Evolutionary conservation across 2,329 filamentous ascomycete genomes (phyloP).

Genomic region (Penicillium aurantiogriseum): DNA sequence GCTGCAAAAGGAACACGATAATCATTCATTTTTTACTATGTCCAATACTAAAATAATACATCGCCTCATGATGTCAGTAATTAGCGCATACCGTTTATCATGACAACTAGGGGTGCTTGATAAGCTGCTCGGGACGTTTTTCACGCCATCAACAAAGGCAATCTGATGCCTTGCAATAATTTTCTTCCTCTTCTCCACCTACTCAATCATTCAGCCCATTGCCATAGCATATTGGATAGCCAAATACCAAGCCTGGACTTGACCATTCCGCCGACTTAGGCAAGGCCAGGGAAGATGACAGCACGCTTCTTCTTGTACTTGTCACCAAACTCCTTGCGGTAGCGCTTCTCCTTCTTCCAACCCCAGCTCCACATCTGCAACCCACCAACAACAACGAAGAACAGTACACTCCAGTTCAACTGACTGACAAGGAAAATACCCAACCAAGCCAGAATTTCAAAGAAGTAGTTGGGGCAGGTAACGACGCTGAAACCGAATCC

Average conservation of each 20-base stretch:
- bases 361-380: constrained; percentile 86
- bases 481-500: constrained; percentile 83
- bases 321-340: constrained; percentile 86
- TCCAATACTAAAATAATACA: constrained; percentile 11
- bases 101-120: not conserved
- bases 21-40: constrained; percentile 19
- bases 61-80: not conserved
- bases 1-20: constrained; percentile 12
- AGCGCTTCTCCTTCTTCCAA: constrained; percentile 84
- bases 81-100: constrained; percentile 8
- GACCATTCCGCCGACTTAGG: constrained; percentile 47
- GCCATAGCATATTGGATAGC: not conserved
- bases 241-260: not conserved
- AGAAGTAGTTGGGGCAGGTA: constrained; percentile 97
- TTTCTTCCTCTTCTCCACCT: not conserved
- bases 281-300: constrained; percentile 75
- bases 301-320: constrained; percentile 94
- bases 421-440: constrained; percentile 77
- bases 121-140: not conserved
- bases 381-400: constrained; percentile 73
- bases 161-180: not conserved
- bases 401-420: constrained; percentile 67
- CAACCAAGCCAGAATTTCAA: constrained; percentile 82
- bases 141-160: not conserved
- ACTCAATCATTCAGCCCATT: not conserved